These are phyloP conservation scores for Penicillium sp. DNA, from an alignment of 2,329 filamentous ascomycete species.

Conservation along the genomic window DNA sequence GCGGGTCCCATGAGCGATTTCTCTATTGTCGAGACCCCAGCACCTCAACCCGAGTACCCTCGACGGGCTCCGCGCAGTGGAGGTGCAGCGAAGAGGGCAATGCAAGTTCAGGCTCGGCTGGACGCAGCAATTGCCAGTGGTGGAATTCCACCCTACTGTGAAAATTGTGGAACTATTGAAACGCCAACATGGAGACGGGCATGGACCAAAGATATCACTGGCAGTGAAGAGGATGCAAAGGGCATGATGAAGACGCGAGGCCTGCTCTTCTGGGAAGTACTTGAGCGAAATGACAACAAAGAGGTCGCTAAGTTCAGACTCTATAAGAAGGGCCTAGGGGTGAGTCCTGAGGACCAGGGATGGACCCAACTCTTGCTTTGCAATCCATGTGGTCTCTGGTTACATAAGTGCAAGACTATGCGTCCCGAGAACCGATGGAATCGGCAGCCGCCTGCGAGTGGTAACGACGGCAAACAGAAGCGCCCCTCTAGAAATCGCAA, in stretches of 20 bases:
- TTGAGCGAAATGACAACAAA: constrained; percentile 65
- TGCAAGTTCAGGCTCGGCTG: constrained; percentile 62
- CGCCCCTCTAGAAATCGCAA: constrained; percentile 42
- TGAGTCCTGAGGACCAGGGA: constrained; percentile 63
- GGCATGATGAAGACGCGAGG: constrained; percentile 73
- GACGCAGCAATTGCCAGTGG: constrained; percentile 70
- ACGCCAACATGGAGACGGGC: constrained; percentile 96
- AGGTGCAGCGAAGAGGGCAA: constrained; percentile 66
- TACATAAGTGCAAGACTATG: constrained; percentile 83
- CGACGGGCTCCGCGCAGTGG: constrained; percentile 48
- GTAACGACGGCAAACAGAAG: constrained; percentile 49
- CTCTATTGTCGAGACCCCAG: constrained; percentile 45
- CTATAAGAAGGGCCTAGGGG: constrained; percentile 71
- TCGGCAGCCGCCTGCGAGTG: constrained; percentile 43
- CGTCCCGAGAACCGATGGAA: constrained; percentile 84
- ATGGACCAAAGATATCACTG: constrained; percentile 75
- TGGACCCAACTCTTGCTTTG: constrained; percentile 80
- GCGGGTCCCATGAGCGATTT: constrained; percentile 51
- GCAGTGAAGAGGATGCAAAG: constrained; percentile 70
- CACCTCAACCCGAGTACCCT: constrained; percentile 37
- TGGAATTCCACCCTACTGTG: constrained; percentile 83
- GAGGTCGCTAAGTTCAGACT: constrained; percentile 69
- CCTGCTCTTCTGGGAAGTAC: constrained; percentile 72
- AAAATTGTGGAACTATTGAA: constrained; percentile 92
- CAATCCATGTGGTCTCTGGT: constrained; percentile 96